Conservation (phyloP, 2,329 filamentous ascomycete species). For the Phoma sp. region DNA sequence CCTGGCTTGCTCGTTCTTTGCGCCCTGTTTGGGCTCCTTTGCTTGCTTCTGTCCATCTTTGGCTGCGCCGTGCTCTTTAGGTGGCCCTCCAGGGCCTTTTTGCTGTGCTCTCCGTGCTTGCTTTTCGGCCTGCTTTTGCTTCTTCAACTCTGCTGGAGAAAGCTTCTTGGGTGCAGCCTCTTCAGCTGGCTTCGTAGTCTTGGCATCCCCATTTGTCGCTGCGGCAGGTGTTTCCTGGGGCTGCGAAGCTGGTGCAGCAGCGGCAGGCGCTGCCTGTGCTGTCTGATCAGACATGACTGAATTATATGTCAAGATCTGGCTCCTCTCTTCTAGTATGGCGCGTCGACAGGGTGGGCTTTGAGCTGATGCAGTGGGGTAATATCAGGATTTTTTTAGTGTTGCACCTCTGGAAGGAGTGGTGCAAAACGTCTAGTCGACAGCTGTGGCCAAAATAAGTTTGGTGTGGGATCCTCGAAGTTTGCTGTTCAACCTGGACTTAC, state of each 20-base stretch:
- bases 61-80: conserved; percentile 42
- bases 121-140: conserved; percentile 89
- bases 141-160: conserved; percentile 82
- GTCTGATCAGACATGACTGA: conserved; percentile 37
- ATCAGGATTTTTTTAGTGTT: neutral
- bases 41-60: conserved; percentile 44
- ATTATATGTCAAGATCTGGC: neutral
- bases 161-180: conserved; percentile 58
- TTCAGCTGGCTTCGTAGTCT: conserved; percentile 27
- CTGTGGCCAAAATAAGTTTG: conserved; percentile 7
- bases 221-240: conserved; percentile 19
- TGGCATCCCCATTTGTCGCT: conserved; percentile 28
- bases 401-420: neutral
- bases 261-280: conserved; percentile 22
- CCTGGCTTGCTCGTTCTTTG: conserved; percentile 42
- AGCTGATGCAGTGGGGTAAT: conserved; percentile 18
- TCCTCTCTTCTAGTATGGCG: conserved; percentile 1
- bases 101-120: conserved; percentile 78
- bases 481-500: conserved; percentile 1
- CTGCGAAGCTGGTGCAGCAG: conserved; percentile 20
- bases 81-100: conserved; percentile 55
- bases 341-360: conserved; percentile 8
- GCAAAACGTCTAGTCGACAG: neutral
- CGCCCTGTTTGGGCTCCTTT: conserved; percentile 43
- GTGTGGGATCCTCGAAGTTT: neutral